phyloP scores from a whole-genome alignment of 1,284 basidiomycete species.

The Malassezia sympodialis region DNA sequence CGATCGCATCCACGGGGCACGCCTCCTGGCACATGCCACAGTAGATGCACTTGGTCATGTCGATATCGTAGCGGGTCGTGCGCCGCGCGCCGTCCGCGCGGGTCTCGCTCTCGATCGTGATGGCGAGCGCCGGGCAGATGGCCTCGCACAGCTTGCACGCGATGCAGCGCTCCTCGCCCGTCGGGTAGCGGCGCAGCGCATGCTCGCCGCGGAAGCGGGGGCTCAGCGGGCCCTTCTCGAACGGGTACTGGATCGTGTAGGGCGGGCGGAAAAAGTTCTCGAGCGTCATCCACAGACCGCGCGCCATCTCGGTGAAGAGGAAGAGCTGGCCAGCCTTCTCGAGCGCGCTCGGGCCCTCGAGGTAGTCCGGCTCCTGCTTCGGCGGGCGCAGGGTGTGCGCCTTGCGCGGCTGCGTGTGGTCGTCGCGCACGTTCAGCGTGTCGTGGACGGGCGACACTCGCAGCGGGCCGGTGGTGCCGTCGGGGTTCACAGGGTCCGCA shows the following conservation, averaged over 20 bases:
- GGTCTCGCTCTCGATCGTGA: slow-evolving; percentile 97
- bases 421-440: slow-evolving; percentile 8
- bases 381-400: slow-evolving; percentile 11
- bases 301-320: slow-evolving; percentile 96
- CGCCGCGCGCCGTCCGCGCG: slow-evolving; percentile 87
- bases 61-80: slow-evolving; percentile 96
- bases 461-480: slow-evolving; percentile 9
- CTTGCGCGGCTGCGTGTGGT: slow-evolving; percentile 5
- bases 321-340: slow-evolving; percentile 94
- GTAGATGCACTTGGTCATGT: slow-evolving; percentile 59
- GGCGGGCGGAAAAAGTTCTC: slow-evolving; percentile 96
- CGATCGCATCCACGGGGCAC: slow-evolving; percentile 98
- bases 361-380: slow-evolving; percentile 47
- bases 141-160: slow-evolving; percentile 99
- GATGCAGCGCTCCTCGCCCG: slow-evolving; percentile 97
- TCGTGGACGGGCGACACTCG: slow-evolving; percentile 16
- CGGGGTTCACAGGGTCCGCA: slow-evolving; percentile 3
- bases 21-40: slow-evolving; percentile 60
- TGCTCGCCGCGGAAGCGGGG: slow-evolving; percentile 98
- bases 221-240: slow-evolving; percentile 89
- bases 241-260: slow-evolving; percentile 75
- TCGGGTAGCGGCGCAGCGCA: slow-evolving; percentile 92
- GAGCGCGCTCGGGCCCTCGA: slow-evolving; percentile 56
- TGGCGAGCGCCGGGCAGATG: slow-evolving; percentile 97
- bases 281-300: slow-evolving; percentile 98